Base-by-base conservation (phyloP, 768 basidiomycete species). In the Multifurca ochricompacta region DNA sequence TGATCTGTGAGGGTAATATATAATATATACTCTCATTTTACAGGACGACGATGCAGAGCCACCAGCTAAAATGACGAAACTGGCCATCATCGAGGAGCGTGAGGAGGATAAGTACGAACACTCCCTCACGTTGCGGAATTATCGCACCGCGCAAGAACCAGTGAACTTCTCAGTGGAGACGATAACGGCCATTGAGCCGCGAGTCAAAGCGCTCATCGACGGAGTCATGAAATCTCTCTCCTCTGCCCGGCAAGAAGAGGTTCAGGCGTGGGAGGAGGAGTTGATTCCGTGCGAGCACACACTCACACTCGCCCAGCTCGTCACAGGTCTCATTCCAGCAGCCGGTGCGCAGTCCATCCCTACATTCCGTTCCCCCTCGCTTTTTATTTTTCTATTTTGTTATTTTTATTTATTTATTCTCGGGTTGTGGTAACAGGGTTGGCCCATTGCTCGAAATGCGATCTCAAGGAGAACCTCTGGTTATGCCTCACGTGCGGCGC, bases 261-360 rank as follows among this genome's bases (percentile, higher is more conserved):
- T 99, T 44, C 87, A 96, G 69, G 87, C 96, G 6, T 99, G 96
- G 96, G 92, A 98, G 67, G 94, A 97, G 68, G 95, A 97, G 61
- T 85, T 96, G 37, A 64, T 73, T 0, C 70, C 91, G 6, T 99
- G 96, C 74, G 85, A 91, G 64, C 96, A 99, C 59, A 77, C 82
- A 7, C 67, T 79, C 10, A 73, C 74, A 10, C 68, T 87, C 3
- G 67, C 78, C 32, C 84, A 85, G 59, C 65, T 63, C 0, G 64
- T 70, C 4, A 73, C 72, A 3, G 76, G 73, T 10, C 69, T 68
- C 10, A 83, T 83, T 19, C 68, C 72, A 0, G 72, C 78, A 0
- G 77, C 79, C 0, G 84, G 82, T 82, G 31, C n/a, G 58, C 37
- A n/a, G 18, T 16, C 16, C 1, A 18, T 41, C 13, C 14, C 7